Base-by-base conservation (phyloP, 495 filamentous ascomycete genomes). In the Penicillium daleae region DNA sequence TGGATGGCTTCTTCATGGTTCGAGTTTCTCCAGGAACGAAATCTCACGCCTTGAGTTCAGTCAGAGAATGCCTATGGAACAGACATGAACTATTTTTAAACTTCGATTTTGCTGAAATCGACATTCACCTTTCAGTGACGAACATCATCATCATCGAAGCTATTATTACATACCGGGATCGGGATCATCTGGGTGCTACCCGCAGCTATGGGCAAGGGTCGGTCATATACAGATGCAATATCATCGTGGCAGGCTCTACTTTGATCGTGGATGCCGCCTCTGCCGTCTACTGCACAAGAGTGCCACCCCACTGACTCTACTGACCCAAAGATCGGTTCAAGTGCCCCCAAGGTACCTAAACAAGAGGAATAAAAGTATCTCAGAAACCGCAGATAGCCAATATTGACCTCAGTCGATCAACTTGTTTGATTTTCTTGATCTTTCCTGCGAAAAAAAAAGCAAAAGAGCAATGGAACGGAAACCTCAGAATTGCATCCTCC, bases 341-440 rank as follows among this genome's bases (percentile, higher is more conserved):
- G 61, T 71, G 64, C 66, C 64, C 66, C 53, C 69, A 71, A 71
- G 69, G 69, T 71, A 65, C 69, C 63, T 69, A 61, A 6, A 9
- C 32, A 58, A 62, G 29, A 63, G 37, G 56, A 63, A 71, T 71
- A 71, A 67, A 69, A 71, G 59, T 63, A 50, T 8, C 27, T 59
- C 29, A 62, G 46, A 40, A 54, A 61, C 62, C 60, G 51, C 59
- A 12, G 37, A 12, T 44, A 12, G 54, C 29, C 40, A 42, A 26
- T 8, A 58, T 63, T 66, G 60, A 68, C 19, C 54, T 39, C 50
- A 44, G 48, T 50, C 19, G 37, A 58, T 52, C 37, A 49, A 55
- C 50, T 62, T 21, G 17, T 31, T 26, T 33, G 31, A 17, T 48
- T 57, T 26, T 13, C 10, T 46, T 22, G 9, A 13, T 15, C 4